Conservation (phyloP, 2,329 filamentous ascomycete genomes). For the Exophiala aquamarina region DNA sequence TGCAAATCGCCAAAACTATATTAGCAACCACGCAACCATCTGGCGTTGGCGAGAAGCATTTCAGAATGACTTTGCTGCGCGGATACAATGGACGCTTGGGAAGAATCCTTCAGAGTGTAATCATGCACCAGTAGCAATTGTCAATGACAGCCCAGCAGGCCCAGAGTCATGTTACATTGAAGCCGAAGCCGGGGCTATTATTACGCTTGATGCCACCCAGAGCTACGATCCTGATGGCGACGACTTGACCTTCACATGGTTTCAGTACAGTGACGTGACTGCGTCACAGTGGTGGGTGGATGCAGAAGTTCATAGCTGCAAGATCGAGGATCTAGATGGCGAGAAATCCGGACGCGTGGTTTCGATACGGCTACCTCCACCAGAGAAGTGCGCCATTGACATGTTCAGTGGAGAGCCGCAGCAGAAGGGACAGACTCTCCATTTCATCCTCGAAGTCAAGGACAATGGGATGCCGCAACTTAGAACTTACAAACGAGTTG, state of each 20-base stretch:
- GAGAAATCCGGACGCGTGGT: constrained; percentile 29
- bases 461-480: constrained; percentile 45
- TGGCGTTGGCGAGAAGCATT: constrained; percentile 56
- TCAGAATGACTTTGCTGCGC: constrained; percentile 52
- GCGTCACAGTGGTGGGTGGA: constrained; percentile 46
- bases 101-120: constrained; percentile 31
- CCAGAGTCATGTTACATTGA: constrained; percentile 48
- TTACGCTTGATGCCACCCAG: constrained; percentile 46
- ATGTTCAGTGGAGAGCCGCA: constrained; percentile 37
- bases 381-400: constrained; percentile 43
- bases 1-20: constrained; percentile 32
- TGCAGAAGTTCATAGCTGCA: constrained; percentile 42
- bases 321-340: constrained; percentile 28
- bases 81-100: constrained; percentile 48
- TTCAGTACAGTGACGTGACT: constrained; percentile 47
- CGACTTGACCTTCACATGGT: constrained; percentile 50
- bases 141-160: constrained; percentile 47
- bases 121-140: constrained; percentile 48
- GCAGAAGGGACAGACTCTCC: constrained; percentile 45
- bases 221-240: constrained; percentile 48
- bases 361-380: constrained; percentile 39
- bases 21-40: constrained; percentile 49
- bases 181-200: constrained; percentile 37
- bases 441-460: constrained; percentile 52
- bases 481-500: constrained; percentile 49